phyloP scores from a whole-genome alignment of 2,329 filamentous ascomycete species.

The Coniochaeta sp. region DNA sequence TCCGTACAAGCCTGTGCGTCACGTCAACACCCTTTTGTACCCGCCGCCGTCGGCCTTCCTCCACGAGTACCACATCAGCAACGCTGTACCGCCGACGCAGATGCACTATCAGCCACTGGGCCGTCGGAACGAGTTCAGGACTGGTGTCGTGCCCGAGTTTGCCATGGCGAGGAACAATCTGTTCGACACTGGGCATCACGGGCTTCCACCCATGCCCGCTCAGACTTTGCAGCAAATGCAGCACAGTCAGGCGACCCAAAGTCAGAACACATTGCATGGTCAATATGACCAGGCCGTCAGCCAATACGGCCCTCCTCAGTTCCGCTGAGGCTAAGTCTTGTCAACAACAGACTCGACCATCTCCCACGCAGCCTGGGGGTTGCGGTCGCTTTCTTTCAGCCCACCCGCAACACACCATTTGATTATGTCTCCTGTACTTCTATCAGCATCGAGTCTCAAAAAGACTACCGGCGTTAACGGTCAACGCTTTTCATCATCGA shows the following conservation, averaged over 20 bases:
- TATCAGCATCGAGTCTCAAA: neutral
- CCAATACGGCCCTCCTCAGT: neutral
- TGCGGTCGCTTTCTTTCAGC: neutral
- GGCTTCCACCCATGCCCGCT: conserved; percentile 5
- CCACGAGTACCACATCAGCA: conserved; percentile 58
- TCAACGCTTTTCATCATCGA: neutral
- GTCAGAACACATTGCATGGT: neutral
- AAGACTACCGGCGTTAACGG: neutral
- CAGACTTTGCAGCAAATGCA: conserved; percentile 6
- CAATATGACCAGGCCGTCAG: neutral
- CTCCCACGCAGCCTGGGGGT: too few species aligned
- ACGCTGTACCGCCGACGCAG: conserved; percentile 50
- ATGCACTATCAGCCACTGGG: conserved; percentile 81
- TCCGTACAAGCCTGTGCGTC: conserved; percentile 84
- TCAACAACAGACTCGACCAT: too few species aligned
- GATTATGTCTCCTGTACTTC: neutral
- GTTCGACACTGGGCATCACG: conserved; percentile 4
- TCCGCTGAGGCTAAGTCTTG: neutral
- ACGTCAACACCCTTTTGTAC: conserved; percentile 85
- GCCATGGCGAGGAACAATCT: conserved; percentile 7
- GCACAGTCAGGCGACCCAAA: neutral
- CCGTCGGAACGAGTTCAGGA: conserved; percentile 58
- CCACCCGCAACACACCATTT: neutral
- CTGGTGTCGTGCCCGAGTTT: conserved; percentile 64
- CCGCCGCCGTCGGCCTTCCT: conserved; percentile 76